Evolutionary conservation across 2,329 filamentous ascomycete species (phyloP).

Genomic region (Aspergillus latus): DNA sequence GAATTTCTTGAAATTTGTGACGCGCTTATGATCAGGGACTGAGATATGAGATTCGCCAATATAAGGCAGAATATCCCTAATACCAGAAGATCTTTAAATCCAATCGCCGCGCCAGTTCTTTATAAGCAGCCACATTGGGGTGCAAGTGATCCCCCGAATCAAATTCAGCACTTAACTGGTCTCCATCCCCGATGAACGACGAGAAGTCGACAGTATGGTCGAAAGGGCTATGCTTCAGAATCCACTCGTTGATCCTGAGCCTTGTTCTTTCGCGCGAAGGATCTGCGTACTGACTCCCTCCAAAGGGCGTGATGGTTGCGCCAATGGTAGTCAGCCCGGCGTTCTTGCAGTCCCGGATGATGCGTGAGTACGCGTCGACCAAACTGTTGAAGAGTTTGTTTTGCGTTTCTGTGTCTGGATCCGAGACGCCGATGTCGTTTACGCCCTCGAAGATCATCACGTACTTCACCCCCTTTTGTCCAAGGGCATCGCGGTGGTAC

Average conservation of each 20-base stretch:
- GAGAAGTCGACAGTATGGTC: slow-evolving; percentile 66
- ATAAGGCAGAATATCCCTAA: no score
- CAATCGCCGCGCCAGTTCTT: slow-evolving; percentile 59
- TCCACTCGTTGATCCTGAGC: slow-evolving; percentile 61
- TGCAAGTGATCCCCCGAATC: slow-evolving; percentile 67
- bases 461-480: slow-evolving; percentile 58
- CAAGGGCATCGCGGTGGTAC: slow-evolving; percentile 64
- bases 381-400: slow-evolving; percentile 51
- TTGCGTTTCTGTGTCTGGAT: slow-evolving; percentile 48
- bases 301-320: slow-evolving; percentile 67
- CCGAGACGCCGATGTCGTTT: slow-evolving; percentile 63
- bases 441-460: slow-evolving; percentile 68
- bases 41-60: no score
- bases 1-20: no score
- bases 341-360: slow-evolving; percentile 55
- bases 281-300: slow-evolving; percentile 55
- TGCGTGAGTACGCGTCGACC: slow-evolving; percentile 59
- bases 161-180: slow-evolving; percentile 51
- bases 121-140: slow-evolving; percentile 60
- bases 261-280: slow-evolving; percentile 57
- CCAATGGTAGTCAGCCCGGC: slow-evolving; percentile 59
- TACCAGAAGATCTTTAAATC: slow-evolving; percentile 40
- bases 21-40: no score
- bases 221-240: slow-evolving; percentile 56
- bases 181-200: slow-evolving; percentile 53